A percentile compares a stretch with the other conserved stretches of the same genome.
Evolutionary conservation across 2,329 filamentous ascomycete species (phyloP).

Genomic region (Gyromitra esculenta): DNA sequence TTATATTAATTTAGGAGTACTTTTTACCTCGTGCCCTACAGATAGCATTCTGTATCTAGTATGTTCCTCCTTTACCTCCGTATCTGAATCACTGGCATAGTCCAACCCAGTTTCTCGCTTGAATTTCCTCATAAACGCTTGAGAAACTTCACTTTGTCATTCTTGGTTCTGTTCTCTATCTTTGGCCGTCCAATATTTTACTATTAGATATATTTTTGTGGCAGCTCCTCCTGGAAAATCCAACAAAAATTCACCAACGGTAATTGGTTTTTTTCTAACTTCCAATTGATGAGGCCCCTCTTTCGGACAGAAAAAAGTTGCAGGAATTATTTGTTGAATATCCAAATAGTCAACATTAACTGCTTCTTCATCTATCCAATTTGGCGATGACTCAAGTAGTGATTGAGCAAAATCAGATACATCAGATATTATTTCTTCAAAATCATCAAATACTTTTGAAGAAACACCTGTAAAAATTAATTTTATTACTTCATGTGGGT

Average conservation of each 20-base stretch:
- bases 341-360: conserved; percentile 78
- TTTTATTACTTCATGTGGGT: not conserved
- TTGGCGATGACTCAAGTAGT: not conserved
- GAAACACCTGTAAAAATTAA: not conserved
- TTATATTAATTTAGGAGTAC: not conserved
- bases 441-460: conserved; percentile 2
- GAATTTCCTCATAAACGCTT: not conserved
- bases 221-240: conserved; percentile 18
- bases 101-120: not conserved
- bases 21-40: too few species aligned
- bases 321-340: conserved; percentile 69
- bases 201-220: conserved; percentile 20
- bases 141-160: not conserved
- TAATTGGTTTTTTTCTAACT: not conserved
- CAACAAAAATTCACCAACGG: conserved; percentile 7
- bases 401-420: not conserved
- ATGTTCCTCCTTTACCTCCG: not conserved
- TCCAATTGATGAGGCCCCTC: conserved; percentile 4
- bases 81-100: not conserved
- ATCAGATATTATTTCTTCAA: conserved; percentile 1
- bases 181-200: conserved; percentile 10
- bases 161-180: not conserved
- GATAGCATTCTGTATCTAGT: too few species aligned
- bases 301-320: not conserved
- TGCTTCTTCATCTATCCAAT: conserved; percentile 67